Percentiles rank a stretch among this genome's conserved stretches.
These are phyloP conservation scores for Senna tora DNA, from an alignment of 306 rosid genomes.

Conservation along the genomic window DNA sequence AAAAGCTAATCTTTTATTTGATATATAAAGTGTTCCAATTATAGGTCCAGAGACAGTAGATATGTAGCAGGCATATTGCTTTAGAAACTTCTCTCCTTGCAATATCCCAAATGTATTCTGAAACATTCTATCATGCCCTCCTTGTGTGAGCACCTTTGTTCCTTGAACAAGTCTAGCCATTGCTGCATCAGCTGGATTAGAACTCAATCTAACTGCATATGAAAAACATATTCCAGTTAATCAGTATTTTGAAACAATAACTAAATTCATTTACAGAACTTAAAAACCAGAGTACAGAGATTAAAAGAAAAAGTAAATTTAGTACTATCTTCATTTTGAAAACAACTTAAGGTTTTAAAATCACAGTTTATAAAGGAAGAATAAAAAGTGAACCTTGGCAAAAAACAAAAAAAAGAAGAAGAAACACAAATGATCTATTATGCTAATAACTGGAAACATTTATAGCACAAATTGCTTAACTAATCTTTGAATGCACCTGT, in stretches of 20 bases:
- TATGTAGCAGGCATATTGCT: slow-evolving; percentile 66
- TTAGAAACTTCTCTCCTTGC: slow-evolving; percentile 63
- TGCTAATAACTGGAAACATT: neutral
- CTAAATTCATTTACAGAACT: neutral
- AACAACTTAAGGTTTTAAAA: neutral
- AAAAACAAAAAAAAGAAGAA: neutral
- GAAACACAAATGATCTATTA: neutral
- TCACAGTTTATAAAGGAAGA: neutral
- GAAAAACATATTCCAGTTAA: slow-evolving; percentile 23
- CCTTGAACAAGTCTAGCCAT: slow-evolving; percentile 69
- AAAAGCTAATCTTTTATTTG: slow-evolving; percentile 69
- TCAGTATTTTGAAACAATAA: neutral
- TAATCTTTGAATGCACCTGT: neutral
- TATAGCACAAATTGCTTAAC: neutral
- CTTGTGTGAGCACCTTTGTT: slow-evolving; percentile 60
- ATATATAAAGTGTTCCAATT: slow-evolving; percentile 65
- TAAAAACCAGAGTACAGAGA: neutral
- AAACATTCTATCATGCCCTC: slow-evolving; percentile 68
- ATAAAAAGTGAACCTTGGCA: neutral
- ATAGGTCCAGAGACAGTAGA: slow-evolving; percentile 68
- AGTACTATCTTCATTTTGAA: neutral
- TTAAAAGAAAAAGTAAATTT: neutral
- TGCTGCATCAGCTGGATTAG: slow-evolving; percentile 68
- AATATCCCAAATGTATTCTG: slow-evolving; percentile 55
- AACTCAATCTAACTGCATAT: slow-evolving; percentile 55